Base-by-base conservation (phyloP, 163 green algal species). In the Prototheca wickerhamii region DNA sequence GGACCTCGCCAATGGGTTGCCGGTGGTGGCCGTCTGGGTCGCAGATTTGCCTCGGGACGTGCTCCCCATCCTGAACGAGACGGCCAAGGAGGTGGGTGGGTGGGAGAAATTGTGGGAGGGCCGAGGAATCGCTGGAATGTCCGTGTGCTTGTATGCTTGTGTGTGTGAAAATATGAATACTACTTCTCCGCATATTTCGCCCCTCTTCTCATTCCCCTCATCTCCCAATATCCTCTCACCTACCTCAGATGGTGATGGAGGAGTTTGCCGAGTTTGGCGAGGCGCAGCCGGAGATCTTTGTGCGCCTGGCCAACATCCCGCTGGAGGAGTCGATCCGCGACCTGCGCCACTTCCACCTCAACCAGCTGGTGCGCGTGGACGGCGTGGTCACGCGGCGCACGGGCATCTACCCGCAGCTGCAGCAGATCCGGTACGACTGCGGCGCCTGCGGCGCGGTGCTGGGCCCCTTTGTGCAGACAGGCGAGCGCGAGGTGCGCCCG, bases 321-420 rank as follows among this genome's bases (percentile, higher is more conserved):
- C 70, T 96, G 56, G 67, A 83, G 31, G 93, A 99, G 68, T 83
- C 78, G 26, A 87, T 99, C 60, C 80, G 93, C 21, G 89, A 97
- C 70, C 87, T 99, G 34, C 80, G 85, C 60, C 85, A 95, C 54
- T 74, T 72, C 42, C 85, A 94, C 76, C 78, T 99, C 42, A 89
- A 95, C 76, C 76, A 74, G 61, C 80, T 99, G 58, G 83, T 98
- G 29, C 77, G 84, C 20, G 81, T 95, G n/a, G 71, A 71, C 17
- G 93, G 93, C 59, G 93, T 99, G 52, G 90, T 98, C 5, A 97
- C 91, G 0, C 82, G 93, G 29, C 86, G 93, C 65, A 97, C 90
- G 4, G 87, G 87, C 40, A 90, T 98, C 35, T 98, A 96, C 81
- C 93, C 93, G 6, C 93, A 98, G 88, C 84, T 98, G 61, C 72